Percentiles rank a stretch among this genome's conserved stretches.
Conservation (phyloP, 2,329 filamentous ascomycete species). For the Fusarium chaquense region DNA sequence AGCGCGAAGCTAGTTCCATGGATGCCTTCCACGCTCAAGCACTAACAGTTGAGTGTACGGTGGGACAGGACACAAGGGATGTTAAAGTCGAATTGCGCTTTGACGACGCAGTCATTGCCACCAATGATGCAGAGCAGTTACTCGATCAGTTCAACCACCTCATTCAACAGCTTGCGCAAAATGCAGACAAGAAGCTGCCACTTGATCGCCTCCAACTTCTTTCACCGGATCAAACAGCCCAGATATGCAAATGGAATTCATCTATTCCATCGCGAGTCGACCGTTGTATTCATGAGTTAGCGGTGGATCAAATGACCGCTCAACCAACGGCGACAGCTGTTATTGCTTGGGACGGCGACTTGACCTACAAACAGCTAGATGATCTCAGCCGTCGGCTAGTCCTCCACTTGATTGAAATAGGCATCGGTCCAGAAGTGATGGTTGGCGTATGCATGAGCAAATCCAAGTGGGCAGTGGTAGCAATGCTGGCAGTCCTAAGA, state of each 20-base stretch:
- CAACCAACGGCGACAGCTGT: neutral
- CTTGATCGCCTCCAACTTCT: neutral
- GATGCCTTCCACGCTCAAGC: conserved; percentile 4
- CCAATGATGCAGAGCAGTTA: neutral
- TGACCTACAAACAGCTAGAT: neutral
- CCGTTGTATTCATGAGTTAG: neutral
- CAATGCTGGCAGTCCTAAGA: neutral
- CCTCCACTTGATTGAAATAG: neutral
- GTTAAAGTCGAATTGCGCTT: conserved; percentile 5
- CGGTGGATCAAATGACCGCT: neutral
- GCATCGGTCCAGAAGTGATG: neutral
- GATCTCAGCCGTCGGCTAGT: neutral
- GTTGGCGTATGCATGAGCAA: conserved; percentile 6
- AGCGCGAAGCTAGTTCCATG: conserved; percentile 4
- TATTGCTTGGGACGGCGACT: neutral
- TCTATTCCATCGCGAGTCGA: neutral
- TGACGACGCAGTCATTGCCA: neutral
- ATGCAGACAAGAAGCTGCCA: neutral
- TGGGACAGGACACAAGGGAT: conserved; percentile 4
- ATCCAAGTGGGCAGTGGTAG: neutral
- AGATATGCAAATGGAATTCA: neutral
- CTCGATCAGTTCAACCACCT: neutral
- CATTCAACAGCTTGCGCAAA: neutral
- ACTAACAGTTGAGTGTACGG: conserved; percentile 6
- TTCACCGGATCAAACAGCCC: neutral